phyloP scores from a whole-genome alignment of 2,329 filamentous ascomycete species.

The Sclerotinia spermophila region DNA sequence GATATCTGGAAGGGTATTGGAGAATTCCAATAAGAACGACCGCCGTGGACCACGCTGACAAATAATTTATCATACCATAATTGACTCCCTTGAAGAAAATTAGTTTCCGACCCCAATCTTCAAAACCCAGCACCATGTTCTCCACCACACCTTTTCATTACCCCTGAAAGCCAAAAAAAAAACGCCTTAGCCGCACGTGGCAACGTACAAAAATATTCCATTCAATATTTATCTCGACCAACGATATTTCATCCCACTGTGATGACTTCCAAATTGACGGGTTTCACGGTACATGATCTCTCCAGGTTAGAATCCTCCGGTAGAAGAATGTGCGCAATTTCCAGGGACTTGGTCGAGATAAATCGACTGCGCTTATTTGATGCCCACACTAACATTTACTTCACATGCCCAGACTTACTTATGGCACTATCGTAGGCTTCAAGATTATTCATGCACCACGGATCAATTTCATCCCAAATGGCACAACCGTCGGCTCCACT shows the following conservation, averaged over 20 bases:
- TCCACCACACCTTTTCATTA: background rate
- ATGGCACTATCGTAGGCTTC: background rate
- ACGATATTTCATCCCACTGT: background rate
- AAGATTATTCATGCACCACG: background rate
- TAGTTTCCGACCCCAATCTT: background rate
- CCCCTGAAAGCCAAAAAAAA: background rate
- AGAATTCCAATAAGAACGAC: background rate
- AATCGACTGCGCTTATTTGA: background rate
- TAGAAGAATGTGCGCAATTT: background rate
- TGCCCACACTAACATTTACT: background rate
- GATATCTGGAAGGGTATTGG: background rate
- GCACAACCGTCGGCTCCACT: background rate
- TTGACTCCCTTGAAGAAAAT: background rate
- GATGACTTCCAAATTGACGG: background rate
- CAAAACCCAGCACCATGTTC: background rate
- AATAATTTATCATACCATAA: background rate
- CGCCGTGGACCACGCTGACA: background rate
- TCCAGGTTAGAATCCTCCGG: background rate
- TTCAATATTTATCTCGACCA: background rate
- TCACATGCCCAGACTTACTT: background rate
- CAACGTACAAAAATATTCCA: background rate
- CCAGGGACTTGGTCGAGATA: background rate
- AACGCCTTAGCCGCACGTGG: background rate
- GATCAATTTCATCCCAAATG: background rate
- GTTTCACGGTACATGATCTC: background rate